A percentile compares a stretch with the other conserved stretches of the same genome.
Evolutionary conservation across 345 rosid genomes (phyloP).

Genomic region (Rhodomyrtus tomentosa): DNA sequence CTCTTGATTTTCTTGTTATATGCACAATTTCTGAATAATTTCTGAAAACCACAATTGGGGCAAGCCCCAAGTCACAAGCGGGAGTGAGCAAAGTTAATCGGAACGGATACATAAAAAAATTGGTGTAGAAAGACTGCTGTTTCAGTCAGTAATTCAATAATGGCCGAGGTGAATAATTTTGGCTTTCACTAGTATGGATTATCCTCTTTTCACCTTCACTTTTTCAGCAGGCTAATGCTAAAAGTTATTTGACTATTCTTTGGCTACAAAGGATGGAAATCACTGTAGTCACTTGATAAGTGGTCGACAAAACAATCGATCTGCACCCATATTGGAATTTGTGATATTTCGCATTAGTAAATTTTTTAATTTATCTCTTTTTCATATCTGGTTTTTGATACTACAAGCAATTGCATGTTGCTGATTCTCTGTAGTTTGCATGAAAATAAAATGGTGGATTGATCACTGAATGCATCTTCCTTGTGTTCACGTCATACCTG

Average conservation of each 20-base stretch:
- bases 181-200: background rate
- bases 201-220: background rate
- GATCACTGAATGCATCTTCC: background rate
- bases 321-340: background rate
- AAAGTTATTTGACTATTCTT: background rate
- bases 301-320: background rate
- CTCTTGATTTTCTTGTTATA: background rate
- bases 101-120: background rate
- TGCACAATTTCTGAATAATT: background rate
- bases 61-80: background rate
- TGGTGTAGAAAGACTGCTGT: background rate
- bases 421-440: background rate
- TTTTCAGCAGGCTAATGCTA: background rate
- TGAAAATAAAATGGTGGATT: background rate
- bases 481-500: background rate
- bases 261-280: background rate
- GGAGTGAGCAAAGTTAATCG: background rate
- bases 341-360: background rate
- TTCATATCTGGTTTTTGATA: background rate
- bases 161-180: background rate
- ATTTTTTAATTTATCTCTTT: background rate
- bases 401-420: background rate
- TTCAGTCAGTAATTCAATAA: background rate
- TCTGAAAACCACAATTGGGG: background rate
- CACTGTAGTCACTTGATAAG: background rate